A percentile compares a stretch with the other conserved stretches of the same genome.
Conservation (phyloP, 495 filamentous ascomycete genomes). For the Penicillium robsamsonii region DNA sequence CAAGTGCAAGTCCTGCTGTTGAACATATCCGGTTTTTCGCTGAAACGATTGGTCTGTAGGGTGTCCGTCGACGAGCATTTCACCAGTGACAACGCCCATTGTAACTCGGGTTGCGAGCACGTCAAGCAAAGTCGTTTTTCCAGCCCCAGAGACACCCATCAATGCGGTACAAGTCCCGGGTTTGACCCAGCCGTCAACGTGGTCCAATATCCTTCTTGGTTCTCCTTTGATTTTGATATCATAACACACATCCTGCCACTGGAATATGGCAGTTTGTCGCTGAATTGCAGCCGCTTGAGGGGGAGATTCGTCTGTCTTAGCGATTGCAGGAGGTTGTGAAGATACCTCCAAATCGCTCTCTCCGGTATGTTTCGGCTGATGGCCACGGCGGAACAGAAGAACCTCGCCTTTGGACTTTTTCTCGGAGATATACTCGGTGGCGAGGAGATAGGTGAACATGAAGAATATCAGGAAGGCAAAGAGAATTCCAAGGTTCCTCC, state of each 20-base stretch:
- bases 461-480: slow-evolving; percentile 59
- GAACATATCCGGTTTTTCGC: slow-evolving; percentile 84
- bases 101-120: slow-evolving; percentile 51
- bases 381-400: slow-evolving; percentile 36
- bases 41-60: slow-evolving; percentile 69
- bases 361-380: slow-evolving; percentile 22
- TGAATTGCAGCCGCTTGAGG: slow-evolving; percentile 44
- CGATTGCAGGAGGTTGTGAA: slow-evolving; percentile 28
- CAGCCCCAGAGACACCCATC: slow-evolving; percentile 59
- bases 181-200: slow-evolving; percentile 9
- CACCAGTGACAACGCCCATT: slow-evolving; percentile 49
- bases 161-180: slow-evolving; percentile 52
- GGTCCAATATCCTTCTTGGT: neutral
- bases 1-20: slow-evolving; percentile 88
- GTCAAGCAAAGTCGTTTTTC: slow-evolving; percentile 64
- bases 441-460: slow-evolving; percentile 39
- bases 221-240: neutral
- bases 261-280: neutral
- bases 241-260: slow-evolving; percentile 2
- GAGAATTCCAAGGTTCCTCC: slow-evolving; percentile 64
- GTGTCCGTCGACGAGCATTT: slow-evolving; percentile 49
- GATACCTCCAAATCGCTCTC: slow-evolving; percentile 26
- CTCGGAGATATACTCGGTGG: slow-evolving; percentile 36
- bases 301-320: slow-evolving; percentile 46
- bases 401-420: slow-evolving; percentile 35